Evolutionary conservation across 352 stramenopile species (phyloP), one percentile per base, ranked within the genome.

Genomic region (Phytophthora lateralis): DNA sequence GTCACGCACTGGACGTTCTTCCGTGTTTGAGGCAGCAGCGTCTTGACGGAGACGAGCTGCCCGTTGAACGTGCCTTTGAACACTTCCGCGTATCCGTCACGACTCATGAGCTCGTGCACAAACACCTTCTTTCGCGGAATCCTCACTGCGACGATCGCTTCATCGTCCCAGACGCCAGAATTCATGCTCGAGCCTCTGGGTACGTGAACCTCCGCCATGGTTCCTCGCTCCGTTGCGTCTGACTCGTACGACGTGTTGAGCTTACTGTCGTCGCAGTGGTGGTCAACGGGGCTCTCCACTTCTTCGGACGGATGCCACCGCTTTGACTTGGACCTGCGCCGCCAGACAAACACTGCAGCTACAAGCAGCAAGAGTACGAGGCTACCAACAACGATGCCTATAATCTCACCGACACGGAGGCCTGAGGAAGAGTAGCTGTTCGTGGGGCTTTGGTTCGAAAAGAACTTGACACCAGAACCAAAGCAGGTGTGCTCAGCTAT

Each of bases 11-110:
- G 38, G 46, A 51, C 41, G 38, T 50, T 63, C 6, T 44, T 30
- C 17, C 48, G 54, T 14, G 53, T 59, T 17, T 75, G 51, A 11
- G 59, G 63, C 6, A 69, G 50, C n/a, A 85, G 45, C 12, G 34
- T 47, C 39, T 72, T 75, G 51, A 75, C 56, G 1, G 46, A 60
- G n/a, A 80, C 68, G 3, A 55, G 39, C 9, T 72, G 54, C 14
- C 45, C 50, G 11, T 70, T 64, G 38, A 73, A 80, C 4, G 27
- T 29, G 2, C 72, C 72, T 24, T 52, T 50, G 30, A 64, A 77
- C 29, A 80, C 67, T 56, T 77, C 72, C 4, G 67, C 71, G 46
- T 72, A 80, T 5, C 59, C 64, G 35, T 71, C 71, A 18, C 66
- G 63, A 17, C 56, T 58, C 26, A 76, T 54, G n/a, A 66, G 46